Evolutionary conservation across 345 rosid genomes (phyloP).

Genomic region (Excoecaria agallocha): DNA sequence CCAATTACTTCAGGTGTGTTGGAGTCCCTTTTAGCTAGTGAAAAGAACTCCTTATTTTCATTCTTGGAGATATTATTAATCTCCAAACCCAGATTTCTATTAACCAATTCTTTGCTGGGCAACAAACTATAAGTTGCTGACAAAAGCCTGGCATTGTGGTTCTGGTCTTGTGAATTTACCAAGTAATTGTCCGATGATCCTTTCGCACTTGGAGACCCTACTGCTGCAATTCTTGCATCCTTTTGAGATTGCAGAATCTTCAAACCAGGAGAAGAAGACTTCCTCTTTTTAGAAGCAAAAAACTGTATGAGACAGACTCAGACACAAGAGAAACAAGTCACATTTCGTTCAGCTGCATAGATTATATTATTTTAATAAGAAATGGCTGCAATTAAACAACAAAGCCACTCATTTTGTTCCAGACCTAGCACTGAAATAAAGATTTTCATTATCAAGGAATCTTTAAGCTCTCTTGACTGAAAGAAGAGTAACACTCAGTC

Average conservation of each 20-base stretch:
- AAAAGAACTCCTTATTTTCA: slow-evolving; percentile 27
- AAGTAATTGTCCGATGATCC: slow-evolving; percentile 65
- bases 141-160: slow-evolving; percentile 15
- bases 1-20: slow-evolving; percentile 28
- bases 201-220: slow-evolving; percentile 66
- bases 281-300: slow-evolving; percentile 76
- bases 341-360: neutral
- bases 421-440: neutral
- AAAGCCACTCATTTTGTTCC: neutral
- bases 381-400: neutral
- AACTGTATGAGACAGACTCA: slow-evolving; percentile 44
- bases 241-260: slow-evolving; percentile 53
- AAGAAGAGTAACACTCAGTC: neutral
- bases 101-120: slow-evolving; percentile 41
- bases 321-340: slow-evolving; percentile 9
- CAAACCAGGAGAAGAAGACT: slow-evolving; percentile 56
- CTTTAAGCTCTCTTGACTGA: neutral
- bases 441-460: neutral
- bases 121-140: slow-evolving; percentile 22
- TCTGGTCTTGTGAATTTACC: slow-evolving; percentile 46
- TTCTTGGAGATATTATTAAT: slow-evolving; percentile 29
- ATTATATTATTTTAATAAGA: neutral
- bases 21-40: slow-evolving; percentile 21
- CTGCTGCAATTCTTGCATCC: slow-evolving; percentile 43
- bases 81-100: slow-evolving; percentile 45